A percentile compares a stretch with the other conserved stretches of the same genome.
Conservation (phyloP, 2,329 filamentous ascomycete species). For the Orbilia ellipsospora region DNA sequence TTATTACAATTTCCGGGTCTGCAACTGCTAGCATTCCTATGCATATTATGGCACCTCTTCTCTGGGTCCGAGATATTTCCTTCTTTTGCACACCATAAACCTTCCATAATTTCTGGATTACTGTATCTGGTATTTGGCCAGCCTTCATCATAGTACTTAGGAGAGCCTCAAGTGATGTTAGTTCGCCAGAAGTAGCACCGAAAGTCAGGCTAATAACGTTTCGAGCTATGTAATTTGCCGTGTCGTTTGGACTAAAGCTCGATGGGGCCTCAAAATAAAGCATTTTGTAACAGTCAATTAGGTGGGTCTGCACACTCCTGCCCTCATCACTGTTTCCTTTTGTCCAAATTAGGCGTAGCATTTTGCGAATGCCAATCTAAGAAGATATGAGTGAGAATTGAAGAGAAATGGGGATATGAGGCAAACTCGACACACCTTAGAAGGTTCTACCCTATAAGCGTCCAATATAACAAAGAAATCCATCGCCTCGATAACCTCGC, state of each 20-base stretch:
- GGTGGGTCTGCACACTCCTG: constrained; percentile 94
- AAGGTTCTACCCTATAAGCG: constrained; percentile 94
- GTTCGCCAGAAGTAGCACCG: constrained; percentile 84
- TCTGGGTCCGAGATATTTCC: constrained; percentile 90
- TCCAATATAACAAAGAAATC: constrained; percentile 97
- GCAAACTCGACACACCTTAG: constrained; percentile 68
- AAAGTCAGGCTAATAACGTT: constrained; percentile 99
- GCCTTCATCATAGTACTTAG: constrained; percentile 98
- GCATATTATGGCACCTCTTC: constrained; percentile 93
- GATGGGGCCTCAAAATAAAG: constrained; percentile 96
- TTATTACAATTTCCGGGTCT: constrained; percentile 89
- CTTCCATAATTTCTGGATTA: constrained; percentile 94
- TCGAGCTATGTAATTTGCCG: constrained; percentile 92
- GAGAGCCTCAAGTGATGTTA: constrained; percentile 94
- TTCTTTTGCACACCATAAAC: constrained; percentile 94
- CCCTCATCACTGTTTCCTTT: constrained; percentile 99
- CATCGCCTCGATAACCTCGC: constrained; percentile 98
- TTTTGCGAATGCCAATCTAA: constrained; percentile 82
- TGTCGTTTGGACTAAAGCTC: constrained; percentile 85
- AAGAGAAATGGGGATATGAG: background rate
- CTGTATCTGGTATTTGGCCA: constrained; percentile 83
- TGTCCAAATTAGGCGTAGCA: constrained; percentile 98
- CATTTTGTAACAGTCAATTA: constrained; percentile 95
- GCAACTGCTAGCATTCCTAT: constrained; percentile 96
- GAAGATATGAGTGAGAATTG: background rate